Evolutionary conservation across 345 rosid species (phyloP).

Genomic region (Eucalyptus erythrocorys): DNA sequence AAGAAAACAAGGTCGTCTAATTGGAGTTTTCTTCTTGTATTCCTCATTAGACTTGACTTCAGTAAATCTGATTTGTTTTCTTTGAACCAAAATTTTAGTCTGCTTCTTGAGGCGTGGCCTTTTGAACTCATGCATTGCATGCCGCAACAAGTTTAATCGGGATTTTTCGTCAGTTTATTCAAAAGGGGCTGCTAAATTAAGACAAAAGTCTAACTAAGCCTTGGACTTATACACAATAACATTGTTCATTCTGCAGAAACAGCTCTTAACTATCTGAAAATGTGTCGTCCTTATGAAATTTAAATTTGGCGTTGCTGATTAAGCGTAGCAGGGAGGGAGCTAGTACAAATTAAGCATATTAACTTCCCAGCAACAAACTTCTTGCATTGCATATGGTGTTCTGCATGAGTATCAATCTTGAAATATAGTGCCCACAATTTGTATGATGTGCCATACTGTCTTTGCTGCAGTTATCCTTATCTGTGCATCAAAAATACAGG

Average conservation of each 20-base stretch:
- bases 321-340: not conserved
- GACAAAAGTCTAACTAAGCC: not conserved
- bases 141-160: not conserved
- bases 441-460: not conserved
- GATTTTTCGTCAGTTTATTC: not conserved
- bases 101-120: too few relatives aligned
- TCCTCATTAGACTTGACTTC: too few relatives aligned
- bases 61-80: too few relatives aligned
- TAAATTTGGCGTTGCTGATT: not conserved
- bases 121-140: not conserved
- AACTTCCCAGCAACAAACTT: not conserved
- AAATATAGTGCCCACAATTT: not conserved
- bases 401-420: not conserved
- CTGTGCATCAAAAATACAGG: too few relatives aligned
- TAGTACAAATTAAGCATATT: not conserved
- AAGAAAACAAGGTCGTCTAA: too few relatives aligned
- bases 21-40: too few relatives aligned
- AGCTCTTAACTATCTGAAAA: not conserved
- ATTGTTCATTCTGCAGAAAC: not conserved
- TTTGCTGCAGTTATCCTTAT: slow-evolving; percentile 51
- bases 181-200: not conserved
- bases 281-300: not conserved
- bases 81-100: too few relatives aligned
- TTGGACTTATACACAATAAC: not conserved
- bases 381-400: not conserved